Percentiles rank a stretch among this genome's conserved stretches.
Conservation (phyloP, 2,329 filamentous ascomycete genomes). For the Coniochaeta prunicola region DNA sequence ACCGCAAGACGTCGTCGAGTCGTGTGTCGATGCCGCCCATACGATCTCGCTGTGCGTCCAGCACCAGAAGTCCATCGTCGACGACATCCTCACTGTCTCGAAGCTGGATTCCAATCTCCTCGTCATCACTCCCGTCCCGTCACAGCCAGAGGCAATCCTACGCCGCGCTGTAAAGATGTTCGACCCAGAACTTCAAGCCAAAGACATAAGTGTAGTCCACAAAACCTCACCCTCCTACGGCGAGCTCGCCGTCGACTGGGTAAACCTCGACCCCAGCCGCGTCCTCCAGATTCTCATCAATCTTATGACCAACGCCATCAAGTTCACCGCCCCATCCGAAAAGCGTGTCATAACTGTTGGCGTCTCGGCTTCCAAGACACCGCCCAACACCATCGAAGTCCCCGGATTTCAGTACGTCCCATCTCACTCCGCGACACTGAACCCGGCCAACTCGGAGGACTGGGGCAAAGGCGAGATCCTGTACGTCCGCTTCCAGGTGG, state of each 20-base stretch:
- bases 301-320: slow-evolving; percentile 54
- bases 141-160: slow-evolving; percentile 44
- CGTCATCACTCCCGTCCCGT: slow-evolving; percentile 46
- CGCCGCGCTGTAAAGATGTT: slow-evolving; percentile 51
- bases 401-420: slow-evolving; percentile 24
- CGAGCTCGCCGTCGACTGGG: slow-evolving; percentile 44
- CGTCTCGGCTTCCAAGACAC: slow-evolving; percentile 36
- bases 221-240: slow-evolving; percentile 38
- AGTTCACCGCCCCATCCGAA: slow-evolving; percentile 37
- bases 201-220: slow-evolving; percentile 44
- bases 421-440: slow-evolving; percentile 10
- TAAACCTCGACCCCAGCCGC: slow-evolving; percentile 48
- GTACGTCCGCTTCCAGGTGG: slow-evolving; percentile 44
- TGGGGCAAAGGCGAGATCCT: slow-evolving; percentile 25
- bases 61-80: slow-evolving; percentile 47
- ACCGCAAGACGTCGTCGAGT: slow-evolving; percentile 29
- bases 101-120: slow-evolving; percentile 49
- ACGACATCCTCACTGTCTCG: slow-evolving; percentile 39
- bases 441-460: slow-evolving; percentile 15
- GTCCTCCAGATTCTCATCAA: slow-evolving; percentile 55
- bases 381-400: slow-evolving; percentile 19
- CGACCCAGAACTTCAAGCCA: slow-evolving; percentile 47
- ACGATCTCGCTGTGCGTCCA: slow-evolving; percentile 49
- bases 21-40: slow-evolving; percentile 46
- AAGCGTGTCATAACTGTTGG: slow-evolving; percentile 38